phyloP scores from a whole-genome alignment of 2,329 filamentous ascomycete genomes.

The Penicillium capsulatum region DNA sequence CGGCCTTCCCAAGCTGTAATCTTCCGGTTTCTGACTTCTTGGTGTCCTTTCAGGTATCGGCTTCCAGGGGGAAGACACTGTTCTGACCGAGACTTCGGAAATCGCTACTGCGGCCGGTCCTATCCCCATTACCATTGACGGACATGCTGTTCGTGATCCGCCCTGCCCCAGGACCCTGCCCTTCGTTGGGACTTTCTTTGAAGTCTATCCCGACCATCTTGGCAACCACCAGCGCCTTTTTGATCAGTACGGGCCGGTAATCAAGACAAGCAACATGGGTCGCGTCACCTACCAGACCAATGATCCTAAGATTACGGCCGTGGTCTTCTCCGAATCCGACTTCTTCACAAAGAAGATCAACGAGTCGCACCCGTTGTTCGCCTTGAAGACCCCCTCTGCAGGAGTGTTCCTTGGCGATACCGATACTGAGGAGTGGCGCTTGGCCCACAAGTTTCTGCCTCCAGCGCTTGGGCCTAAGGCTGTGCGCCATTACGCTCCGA shows the following conservation, averaged over 20 bases:
- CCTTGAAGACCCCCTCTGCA: conserved; percentile 26
- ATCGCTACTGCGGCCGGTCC: conserved; percentile 8
- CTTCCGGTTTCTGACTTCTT: too few relatives aligned
- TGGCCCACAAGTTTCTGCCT: conserved; percentile 55
- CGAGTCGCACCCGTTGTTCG: conserved; percentile 29
- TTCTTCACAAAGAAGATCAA: conserved; percentile 54
- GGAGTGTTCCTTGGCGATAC: conserved; percentile 35
- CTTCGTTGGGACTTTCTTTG: conserved; percentile 52
- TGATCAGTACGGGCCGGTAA: conserved; percentile 50
- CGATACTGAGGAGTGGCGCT: conserved; percentile 30
- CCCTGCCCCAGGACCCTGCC: conserved; percentile 22
- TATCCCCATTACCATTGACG: conserved; percentile 13
- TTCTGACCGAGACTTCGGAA: conserved; percentile 15
- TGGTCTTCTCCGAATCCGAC: conserved; percentile 49
- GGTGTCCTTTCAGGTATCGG: neutral
- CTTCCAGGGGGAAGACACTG: neutral
- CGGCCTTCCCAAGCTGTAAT: too few relatives aligned
- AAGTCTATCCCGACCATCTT: conserved; percentile 55
- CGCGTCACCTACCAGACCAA: conserved; percentile 50
- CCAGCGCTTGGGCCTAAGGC: conserved; percentile 18
- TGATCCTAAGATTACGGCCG: conserved; percentile 45
- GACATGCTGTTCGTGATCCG: conserved; percentile 11
- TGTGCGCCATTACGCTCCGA: conserved; percentile 48
- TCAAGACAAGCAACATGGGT: conserved; percentile 53
- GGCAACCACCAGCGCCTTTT: conserved; percentile 56